A percentile compares a stretch with the other conserved stretches of the same genome.
Evolutionary conservation across 345 rosid species (phyloP).

Genomic region (Eucalyptus virginea): DNA sequence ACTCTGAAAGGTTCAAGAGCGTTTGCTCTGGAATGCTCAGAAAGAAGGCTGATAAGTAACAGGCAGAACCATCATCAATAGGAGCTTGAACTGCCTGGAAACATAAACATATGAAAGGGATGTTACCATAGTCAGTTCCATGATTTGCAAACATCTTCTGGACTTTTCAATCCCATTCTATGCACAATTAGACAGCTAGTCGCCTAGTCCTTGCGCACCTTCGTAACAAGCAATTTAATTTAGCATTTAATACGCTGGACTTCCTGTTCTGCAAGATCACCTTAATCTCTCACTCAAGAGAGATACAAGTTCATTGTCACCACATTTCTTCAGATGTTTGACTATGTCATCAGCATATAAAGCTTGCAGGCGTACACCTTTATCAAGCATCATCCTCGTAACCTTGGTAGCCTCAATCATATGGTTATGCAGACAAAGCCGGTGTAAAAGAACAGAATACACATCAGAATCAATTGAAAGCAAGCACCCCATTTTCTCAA

Average conservation of each 20-base stretch:
- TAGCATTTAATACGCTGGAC: background rate
- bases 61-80: background rate
- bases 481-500: slow-evolving; percentile 28
- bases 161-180: background rate
- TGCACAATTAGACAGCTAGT: background rate
- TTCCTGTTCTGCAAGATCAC: background rate
- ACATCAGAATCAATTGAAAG: slow-evolving; percentile 54
- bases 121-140: background rate
- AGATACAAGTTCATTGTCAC: slow-evolving; percentile 22
- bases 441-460: slow-evolving; percentile 33
- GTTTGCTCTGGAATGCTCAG: background rate
- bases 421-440: slow-evolving; percentile 34
- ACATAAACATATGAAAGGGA: background rate
- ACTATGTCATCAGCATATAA: slow-evolving; percentile 20
- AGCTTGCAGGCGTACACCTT: slow-evolving; percentile 22
- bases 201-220: background rate
- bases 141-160: background rate
- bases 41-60: background rate
- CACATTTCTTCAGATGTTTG: slow-evolving; percentile 25
- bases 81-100: background rate
- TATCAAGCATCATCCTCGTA: slow-evolving; percentile 39
- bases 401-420: slow-evolving; percentile 52
- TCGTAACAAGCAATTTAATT: background rate
- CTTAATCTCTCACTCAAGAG: slow-evolving; percentile 8
- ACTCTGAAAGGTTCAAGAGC: background rate